Evolutionary conservation across 2,329 filamentous ascomycete genomes (phyloP), one percentile per base, ranked within the genome.

Genomic region (Ceratocystiopsis sp.): DNA sequence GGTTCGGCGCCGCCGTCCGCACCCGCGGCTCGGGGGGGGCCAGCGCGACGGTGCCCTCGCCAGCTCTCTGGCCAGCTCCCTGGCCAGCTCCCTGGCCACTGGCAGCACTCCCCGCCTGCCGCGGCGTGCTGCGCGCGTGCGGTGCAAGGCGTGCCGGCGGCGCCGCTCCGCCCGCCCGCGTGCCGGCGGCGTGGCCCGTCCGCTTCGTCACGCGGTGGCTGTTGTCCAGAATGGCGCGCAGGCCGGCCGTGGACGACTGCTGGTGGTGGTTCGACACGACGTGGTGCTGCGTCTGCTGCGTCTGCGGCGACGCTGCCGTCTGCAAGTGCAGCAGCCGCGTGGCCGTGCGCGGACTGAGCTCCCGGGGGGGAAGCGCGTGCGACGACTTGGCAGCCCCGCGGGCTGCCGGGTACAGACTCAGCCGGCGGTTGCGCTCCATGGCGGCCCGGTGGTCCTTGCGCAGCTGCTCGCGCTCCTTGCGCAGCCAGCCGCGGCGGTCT

Each of bases 1-100:
- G 72, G 52, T 78, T 86, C 16, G 76, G 73, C 21, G 76, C 74
- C 17, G 73, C 61, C 39, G 64, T 60, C 53, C 75, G 59, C 38
- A 66, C 42, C 4, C 46, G 48, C 21, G 51, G 48, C 41, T 52
- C 50, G 1, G 50, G 48, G 2, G 49, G n/a, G n/a, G n/a, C n/a
- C n/a, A n/a, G n/a, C n/a, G n/a, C n/a, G n/a, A n/a, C n/a, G n/a
- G n/a, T n/a, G n/a, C n/a, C n/a, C n/a, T n/a, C n/a, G n/a, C n/a
- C n/a, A n/a, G n/a, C n/a, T n/a, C n/a, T n/a, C n/a, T n/a, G n/a
- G n/a, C n/a, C n/a, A n/a, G n/a, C n/a, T n/a, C n/a, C n/a, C n/a
- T n/a, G n/a, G n/a, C n/a, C n/a, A n/a, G n/a, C n/a, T n/a, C n/a
- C n/a, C 17, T 18, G 32, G 35, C 18, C 16, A 34, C n/a, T 37